Conservation (phyloP, 2,329 filamentous ascomycete genomes). For the Alternaria panax region DNA sequence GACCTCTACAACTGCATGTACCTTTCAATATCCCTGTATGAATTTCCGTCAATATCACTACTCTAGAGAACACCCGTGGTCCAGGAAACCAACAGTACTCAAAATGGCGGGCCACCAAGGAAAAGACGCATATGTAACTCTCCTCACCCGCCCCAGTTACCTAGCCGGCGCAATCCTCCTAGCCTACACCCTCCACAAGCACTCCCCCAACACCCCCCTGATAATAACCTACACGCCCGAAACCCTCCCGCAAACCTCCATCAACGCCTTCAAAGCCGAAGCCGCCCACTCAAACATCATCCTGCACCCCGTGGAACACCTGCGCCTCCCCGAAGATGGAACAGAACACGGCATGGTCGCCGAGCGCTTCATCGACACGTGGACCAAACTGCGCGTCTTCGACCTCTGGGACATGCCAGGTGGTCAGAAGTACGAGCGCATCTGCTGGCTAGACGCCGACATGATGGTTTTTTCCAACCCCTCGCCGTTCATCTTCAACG, state of each 20-base stretch:
- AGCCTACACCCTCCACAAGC: constrained; percentile 57
- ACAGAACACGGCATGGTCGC: constrained; percentile 54
- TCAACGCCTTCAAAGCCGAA: constrained; percentile 55
- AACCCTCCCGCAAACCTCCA: constrained; percentile 49
- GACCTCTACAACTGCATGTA: background rate
- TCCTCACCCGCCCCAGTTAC: constrained; percentile 61
- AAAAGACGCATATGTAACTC: constrained; percentile 56
- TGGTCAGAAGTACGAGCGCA: constrained; percentile 35
- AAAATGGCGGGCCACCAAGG: constrained; percentile 17
- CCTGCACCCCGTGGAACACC: constrained; percentile 50
- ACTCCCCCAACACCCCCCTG: constrained; percentile 57
- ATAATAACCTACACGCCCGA: constrained; percentile 59
- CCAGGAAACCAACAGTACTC: background rate
- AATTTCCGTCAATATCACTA: background rate
- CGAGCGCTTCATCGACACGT: constrained; percentile 62
- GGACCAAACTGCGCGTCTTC: constrained; percentile 64
- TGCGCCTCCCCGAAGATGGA: constrained; percentile 49
- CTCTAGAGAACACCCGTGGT: background rate
- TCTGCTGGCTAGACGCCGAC: constrained; percentile 63
- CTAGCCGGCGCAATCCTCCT: constrained; percentile 61
- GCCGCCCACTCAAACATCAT: constrained; percentile 52
- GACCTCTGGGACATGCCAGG: constrained; percentile 47
- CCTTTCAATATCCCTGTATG: background rate
- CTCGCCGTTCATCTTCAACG: constrained; percentile 50
- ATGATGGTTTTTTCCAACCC: constrained; percentile 58